phyloP scores from a whole-genome alignment of 2,329 filamentous ascomycete species.

The Talaromyces albobiverticillius region DNA sequence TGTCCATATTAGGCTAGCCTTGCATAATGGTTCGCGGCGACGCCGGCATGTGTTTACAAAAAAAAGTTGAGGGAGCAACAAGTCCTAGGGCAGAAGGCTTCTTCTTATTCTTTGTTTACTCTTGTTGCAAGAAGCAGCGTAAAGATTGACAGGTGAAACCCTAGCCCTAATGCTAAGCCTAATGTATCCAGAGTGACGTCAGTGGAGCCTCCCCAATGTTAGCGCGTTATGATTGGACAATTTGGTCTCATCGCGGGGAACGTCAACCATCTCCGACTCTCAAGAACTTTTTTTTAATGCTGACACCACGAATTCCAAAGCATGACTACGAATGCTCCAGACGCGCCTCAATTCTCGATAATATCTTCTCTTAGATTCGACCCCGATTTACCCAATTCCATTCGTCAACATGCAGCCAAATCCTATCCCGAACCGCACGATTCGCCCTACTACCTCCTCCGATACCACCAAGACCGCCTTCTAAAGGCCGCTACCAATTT shows the following conservation, averaged over 20 bases:
- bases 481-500: slow-evolving; percentile 56
- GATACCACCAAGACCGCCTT: slow-evolving; percentile 74
- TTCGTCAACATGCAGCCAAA: slow-evolving; percentile 25
- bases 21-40: no score
- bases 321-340: not conserved
- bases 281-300: not conserved
- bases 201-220: no score
- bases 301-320: not conserved
- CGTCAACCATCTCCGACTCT: not conserved
- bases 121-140: no score
- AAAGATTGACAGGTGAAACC: no score
- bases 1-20: no score
- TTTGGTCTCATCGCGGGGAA: not conserved
- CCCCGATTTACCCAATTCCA: slow-evolving; percentile 47
- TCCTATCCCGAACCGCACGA: slow-evolving; percentile 36
- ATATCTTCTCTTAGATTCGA: slow-evolving; percentile 75
- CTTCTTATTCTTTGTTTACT: no score
- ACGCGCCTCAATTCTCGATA: slow-evolving; percentile 51
- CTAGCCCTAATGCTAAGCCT: no score
- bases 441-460: slow-evolving; percentile 74
- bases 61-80: no score
- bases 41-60: no score
- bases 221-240: no score
- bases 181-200: no score
- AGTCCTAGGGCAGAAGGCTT: no score